A percentile compares a stretch with the other conserved stretches of the same genome.
These are phyloP conservation scores for Plantago coronopus DNA, from an alignment of 305 asterid genomes.

Conservation along the genomic window DNA sequence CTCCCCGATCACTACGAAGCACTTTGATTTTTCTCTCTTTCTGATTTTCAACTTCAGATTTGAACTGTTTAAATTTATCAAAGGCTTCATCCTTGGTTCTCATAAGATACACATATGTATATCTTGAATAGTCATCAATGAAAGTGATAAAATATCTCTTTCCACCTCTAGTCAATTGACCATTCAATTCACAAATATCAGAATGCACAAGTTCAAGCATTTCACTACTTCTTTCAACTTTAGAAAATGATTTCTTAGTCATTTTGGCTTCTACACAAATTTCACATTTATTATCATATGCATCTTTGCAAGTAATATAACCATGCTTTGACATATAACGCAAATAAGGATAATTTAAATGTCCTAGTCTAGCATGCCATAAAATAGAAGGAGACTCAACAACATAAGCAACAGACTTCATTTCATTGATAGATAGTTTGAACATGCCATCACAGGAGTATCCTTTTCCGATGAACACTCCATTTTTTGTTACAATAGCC, in stretches of 20 bases:
- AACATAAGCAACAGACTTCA: not conserved
- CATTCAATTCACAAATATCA: not conserved
- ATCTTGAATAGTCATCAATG: not conserved
- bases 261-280: conserved; percentile 2
- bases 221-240: not conserved
- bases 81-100: not conserved
- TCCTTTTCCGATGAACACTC: too few relatives aligned
- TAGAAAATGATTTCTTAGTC: not conserved
- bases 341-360: not conserved
- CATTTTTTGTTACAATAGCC: too few relatives aligned
- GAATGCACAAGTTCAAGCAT: not conserved
- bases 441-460: too few relatives aligned
- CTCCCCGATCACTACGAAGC: not conserved
- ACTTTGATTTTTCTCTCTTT: not conserved
- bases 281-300: not conserved
- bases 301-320: not conserved
- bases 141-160: conserved; percentile 5
- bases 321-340: not conserved
- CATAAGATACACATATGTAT: not conserved
- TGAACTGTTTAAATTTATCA: not conserved
- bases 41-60: not conserved
- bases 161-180: not conserved
- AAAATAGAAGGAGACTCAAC: not conserved
- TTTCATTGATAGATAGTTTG: too few relatives aligned
- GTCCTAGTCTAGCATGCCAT: not conserved